Evolutionary conservation across 805 yeast species (phyloP), one percentile per base, ranked within the genome.

Genomic region (Candida methanosorbosa): DNA sequence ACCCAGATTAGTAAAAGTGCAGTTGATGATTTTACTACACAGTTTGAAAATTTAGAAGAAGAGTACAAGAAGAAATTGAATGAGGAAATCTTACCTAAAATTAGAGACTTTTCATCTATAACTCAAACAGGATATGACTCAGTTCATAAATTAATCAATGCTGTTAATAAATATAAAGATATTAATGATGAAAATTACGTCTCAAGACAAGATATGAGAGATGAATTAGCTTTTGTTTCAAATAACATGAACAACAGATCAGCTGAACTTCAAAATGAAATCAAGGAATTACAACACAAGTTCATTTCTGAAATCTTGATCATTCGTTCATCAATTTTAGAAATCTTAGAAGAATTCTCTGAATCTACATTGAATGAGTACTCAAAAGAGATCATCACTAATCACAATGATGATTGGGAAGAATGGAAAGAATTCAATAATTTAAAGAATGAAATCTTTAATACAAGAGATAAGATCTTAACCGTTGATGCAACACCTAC

Each of bases 321-420:
- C 5, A 30, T 63, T 23, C 66, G 72, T 47, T 50, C 59, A 16
- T 52, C 60, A 16, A 68, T 78, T 25, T 65, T 81, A 35, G 88
- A 82, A 42, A 68, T 78, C 0, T 69, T 78, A 50, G 88, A 81
- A 52, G 81, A 81, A 40, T 82, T 81, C 64, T 77, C 80, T 5
- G 87, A 81, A 36, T 70, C 75, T 6, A 66, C 82, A 20, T 66
- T 81, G 36, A 67, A 61, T 43, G 85, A 80, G 44, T 81, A 78
- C 58, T 70, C 81, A 7, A 70, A 71, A 34, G 69, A 74, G 38
- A 66, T 81, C 49, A 68, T 77, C 34, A 59, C 61, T 16, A 32
- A 25, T 18, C 44, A 49, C 27, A 54, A 51, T 14, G 63, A 57
- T 24, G 56, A 61, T 20, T 75, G 75, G 68, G 54, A 54, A 21